Conservation (phyloP, 306 rosid species). For the Luffa aegyptiaca region DNA sequence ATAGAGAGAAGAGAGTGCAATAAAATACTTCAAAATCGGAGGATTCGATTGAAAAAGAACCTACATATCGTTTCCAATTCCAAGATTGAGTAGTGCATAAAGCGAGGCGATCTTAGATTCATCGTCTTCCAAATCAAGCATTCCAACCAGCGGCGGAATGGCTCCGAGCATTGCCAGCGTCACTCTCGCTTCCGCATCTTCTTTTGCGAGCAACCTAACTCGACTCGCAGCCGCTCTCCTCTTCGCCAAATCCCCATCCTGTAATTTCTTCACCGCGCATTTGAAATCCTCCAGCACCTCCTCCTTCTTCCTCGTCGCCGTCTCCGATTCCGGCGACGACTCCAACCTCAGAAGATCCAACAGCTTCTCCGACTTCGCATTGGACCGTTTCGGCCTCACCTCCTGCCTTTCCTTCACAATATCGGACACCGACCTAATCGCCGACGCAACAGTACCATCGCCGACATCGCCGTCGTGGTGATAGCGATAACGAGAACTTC, state of each 20-base stretch:
- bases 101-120: conserved; percentile 74
- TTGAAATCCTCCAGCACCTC: conserved; percentile 54
- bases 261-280: conserved; percentile 48
- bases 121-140: conserved; percentile 61
- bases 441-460: not conserved
- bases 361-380: conserved; percentile 58
- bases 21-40: not conserved
- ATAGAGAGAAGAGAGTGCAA: not conserved
- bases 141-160: conserved; percentile 78
- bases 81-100: conserved; percentile 91
- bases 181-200: conserved; percentile 52
- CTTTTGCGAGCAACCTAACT: conserved; percentile 66
- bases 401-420: conserved; percentile 9
- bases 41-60: conserved; percentile 17
- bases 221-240: conserved; percentile 48
- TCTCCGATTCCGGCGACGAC: conserved; percentile 38
- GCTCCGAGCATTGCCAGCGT: conserved; percentile 86
- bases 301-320: conserved; percentile 47
- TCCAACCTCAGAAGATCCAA: conserved; percentile 58
- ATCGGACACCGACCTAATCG: conserved; percentile 16
- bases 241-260: conserved; percentile 33
- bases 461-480: not conserved
- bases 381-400: conserved; percentile 5
- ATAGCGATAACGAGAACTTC: conserved; percentile 42
- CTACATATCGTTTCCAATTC: conserved; percentile 81